Percentiles rank a stretch among this genome's conserved stretches.
These are phyloP conservation scores for Globisporangium echinulatum DNA, from an alignment of 352 stramenopile species.

Conservation along the genomic window DNA sequence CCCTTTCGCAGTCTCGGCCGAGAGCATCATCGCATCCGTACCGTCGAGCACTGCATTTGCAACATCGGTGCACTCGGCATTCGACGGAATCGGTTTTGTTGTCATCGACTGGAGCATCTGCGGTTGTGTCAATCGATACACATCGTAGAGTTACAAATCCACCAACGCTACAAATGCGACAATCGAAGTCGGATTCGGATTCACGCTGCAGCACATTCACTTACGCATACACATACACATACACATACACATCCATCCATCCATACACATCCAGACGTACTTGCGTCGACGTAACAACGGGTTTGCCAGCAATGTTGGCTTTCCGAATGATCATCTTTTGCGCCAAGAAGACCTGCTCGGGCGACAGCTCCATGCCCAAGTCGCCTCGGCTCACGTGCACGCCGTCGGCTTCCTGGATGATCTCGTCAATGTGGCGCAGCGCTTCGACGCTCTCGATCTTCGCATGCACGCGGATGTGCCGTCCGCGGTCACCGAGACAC, in stretches of 20 bases:
- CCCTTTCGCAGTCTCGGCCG: conserved; percentile 98
- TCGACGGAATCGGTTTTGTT: conserved; percentile 94
- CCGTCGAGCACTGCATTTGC: conserved; percentile 99
- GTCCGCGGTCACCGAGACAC: conserved; percentile 78
- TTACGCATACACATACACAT: neutral
- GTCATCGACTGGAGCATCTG: conserved; percentile 99
- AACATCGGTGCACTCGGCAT: conserved; percentile 99
- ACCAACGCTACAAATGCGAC: no score
- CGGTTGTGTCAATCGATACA: neutral
- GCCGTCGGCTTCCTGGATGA: conserved; percentile 96
- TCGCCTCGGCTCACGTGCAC: conserved; percentile 99
- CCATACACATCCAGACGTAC: conserved; percentile 1
- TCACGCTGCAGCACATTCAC: no score
- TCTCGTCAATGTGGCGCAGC: conserved; percentile 95
- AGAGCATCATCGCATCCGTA: conserved; percentile 99
- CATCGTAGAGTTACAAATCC: neutral
- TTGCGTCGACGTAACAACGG: conserved; percentile 94
- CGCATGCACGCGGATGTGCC: conserved; percentile 93
- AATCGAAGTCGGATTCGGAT: no score
- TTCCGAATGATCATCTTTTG: conserved; percentile 99
- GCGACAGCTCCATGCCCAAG: conserved; percentile 98
- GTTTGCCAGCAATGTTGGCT: conserved; percentile 95
- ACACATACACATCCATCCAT: neutral
- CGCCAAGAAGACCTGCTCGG: conserved; percentile 97
- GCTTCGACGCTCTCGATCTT: conserved; percentile 99